Conservation (phyloP, 2,329 filamentous ascomycete species). For the Paracorniculantispora psalliotae region DNA sequence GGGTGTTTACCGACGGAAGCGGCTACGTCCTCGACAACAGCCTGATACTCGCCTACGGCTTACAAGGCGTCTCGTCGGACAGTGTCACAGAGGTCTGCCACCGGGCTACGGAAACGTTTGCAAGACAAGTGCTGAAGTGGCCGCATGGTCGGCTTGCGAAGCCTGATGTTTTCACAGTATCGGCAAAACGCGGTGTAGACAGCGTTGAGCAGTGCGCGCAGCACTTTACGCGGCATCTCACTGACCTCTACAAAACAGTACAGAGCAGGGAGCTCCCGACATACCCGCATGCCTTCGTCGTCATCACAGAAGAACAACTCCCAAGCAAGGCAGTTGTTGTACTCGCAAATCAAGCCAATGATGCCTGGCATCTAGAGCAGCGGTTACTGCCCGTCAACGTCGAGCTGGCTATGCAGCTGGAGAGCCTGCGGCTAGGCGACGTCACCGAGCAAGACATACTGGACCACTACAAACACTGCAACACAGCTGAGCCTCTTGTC, state of each 20-base stretch:
- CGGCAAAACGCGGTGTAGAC: not conserved
- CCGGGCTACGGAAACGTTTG: not conserved
- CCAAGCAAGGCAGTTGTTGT: too few species aligned
- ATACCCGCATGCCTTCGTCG: too few species aligned
- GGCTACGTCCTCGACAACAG: not conserved
- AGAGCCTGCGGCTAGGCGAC: too few species aligned
- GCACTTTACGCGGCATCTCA: not conserved
- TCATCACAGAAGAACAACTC: too few species aligned
- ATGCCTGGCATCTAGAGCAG: too few species aligned
- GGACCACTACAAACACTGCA: too few species aligned
- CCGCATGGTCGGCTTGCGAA: not conserved
- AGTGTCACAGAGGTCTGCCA: not conserved
- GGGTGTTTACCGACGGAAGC: not conserved
- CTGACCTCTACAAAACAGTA: not conserved
- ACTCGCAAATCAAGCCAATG: too few species aligned
- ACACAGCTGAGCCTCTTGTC: not conserved
- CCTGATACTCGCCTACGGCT: not conserved
- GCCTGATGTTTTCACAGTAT: not conserved
- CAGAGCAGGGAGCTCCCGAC: not conserved
- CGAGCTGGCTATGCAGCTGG: too few species aligned
- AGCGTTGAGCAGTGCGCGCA: not conserved
- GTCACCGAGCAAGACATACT: too few species aligned
- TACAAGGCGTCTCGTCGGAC: not conserved
- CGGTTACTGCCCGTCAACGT: too few species aligned
- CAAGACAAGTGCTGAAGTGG: not conserved